phyloP scores from a whole-genome alignment of 345 rosid genomes.

The Mallotus nudiflorus region DNA sequence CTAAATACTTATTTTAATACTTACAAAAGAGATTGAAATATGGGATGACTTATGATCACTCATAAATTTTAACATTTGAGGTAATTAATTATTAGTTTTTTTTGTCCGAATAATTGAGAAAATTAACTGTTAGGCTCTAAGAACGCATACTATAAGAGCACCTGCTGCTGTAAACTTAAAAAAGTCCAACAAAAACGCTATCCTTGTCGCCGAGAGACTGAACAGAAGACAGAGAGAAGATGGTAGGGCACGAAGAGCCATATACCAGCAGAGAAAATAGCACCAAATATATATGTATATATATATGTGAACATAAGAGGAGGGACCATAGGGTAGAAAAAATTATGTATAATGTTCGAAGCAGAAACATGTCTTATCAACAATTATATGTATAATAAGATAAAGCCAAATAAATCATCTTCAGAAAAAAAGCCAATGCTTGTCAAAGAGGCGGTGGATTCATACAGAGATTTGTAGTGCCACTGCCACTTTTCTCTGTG shows the following conservation, averaged over 20 bases:
- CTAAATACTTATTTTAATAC: no score
- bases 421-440: neutral
- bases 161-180: neutral
- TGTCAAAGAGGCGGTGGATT: slow-evolving; percentile 14
- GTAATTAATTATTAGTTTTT: no score
- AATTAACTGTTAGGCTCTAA: no score
- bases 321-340: slow-evolving; percentile 3
- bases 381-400: neutral
- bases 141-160: no score
- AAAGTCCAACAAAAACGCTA: neutral
- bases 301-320: no score
- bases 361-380: neutral
- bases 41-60: no score
- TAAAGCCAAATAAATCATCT: neutral
- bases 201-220: neutral
- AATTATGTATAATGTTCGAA: neutral
- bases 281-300: neutral
- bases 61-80: no score
- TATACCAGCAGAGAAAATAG: neutral
- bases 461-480: neutral
- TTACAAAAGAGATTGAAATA: no score
- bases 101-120: no score
- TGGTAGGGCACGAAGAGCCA: slow-evolving; percentile 10
- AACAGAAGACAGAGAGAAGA: neutral
- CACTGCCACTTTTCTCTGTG: no score